These are phyloP conservation scores for Mollisiaceae sp. DNA, from an alignment of 2,329 filamentous ascomycete genomes.

Conservation along the genomic window DNA sequence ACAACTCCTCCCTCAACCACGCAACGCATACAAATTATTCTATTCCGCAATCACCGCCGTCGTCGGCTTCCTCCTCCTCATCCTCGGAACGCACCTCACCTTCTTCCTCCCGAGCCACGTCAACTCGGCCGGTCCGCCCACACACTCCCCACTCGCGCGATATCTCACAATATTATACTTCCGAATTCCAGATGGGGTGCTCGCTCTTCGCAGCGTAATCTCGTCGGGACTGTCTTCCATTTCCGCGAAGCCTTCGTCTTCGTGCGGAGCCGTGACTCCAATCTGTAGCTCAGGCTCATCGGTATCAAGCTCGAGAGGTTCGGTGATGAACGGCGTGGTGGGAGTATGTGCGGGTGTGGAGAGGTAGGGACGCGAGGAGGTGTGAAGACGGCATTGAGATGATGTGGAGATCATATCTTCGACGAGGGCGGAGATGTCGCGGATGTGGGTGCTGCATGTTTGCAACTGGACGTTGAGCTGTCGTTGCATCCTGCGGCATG, in stretches of 20 bases:
- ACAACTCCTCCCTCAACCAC: neutral
- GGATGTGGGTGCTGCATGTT: conserved; percentile 28
- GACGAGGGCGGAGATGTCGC: conserved; percentile 34
- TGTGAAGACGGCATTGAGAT: conserved; percentile 31
- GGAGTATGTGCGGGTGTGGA: neutral
- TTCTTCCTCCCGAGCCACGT: conserved; percentile 20
- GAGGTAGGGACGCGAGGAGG: neutral
- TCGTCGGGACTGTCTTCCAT: conserved; percentile 21
- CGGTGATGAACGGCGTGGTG: neutral
- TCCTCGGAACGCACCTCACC: conserved; percentile 26
- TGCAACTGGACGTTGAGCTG: conserved; percentile 37
- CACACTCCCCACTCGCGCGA: conserved; percentile 23
- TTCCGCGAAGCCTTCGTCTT: conserved; percentile 37
- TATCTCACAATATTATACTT: conserved; percentile 28
- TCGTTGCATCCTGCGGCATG: conserved; percentile 32
- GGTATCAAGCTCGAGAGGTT: neutral
- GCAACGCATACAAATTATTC: neutral
- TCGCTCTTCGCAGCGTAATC: conserved; percentile 29
- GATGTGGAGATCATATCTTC: conserved; percentile 34
- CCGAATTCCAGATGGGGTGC: conserved; percentile 30
- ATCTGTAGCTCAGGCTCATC: neutral
- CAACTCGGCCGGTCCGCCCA: neutral
- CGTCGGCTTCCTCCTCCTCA: conserved; percentile 29
- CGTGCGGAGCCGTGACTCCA: conserved; percentile 14
- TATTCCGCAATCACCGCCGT: neutral